Conservation (phyloP, 139 green algal species). For the Chlamydomonas sp. region DNA sequence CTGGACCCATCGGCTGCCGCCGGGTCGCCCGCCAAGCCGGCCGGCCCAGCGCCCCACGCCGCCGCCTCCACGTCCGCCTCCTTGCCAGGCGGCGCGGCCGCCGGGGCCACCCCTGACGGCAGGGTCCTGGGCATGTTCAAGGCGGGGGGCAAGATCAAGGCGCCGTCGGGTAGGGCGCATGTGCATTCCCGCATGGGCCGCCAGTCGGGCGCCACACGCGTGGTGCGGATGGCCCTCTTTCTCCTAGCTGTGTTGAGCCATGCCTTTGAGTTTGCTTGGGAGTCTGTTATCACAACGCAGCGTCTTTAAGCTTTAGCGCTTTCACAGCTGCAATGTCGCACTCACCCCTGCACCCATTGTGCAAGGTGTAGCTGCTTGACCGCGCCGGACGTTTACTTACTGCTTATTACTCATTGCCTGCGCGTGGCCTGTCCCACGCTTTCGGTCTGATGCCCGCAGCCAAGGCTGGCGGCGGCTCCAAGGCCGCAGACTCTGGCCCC, state of each 20-base stretch:
- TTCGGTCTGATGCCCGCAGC: background rate
- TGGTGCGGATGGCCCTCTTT: background rate
- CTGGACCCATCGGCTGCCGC: background rate
- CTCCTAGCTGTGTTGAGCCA: background rate
- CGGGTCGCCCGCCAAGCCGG: background rate
- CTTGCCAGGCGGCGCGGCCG: background rate
- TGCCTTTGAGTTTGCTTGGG: background rate
- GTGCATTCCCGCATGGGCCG: background rate
- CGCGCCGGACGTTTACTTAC: too few species aligned
- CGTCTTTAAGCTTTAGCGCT: background rate
- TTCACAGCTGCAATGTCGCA: background rate
- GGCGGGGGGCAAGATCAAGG: constrained; percentile 44
- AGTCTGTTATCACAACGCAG: background rate
- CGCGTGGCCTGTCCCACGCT: too few species aligned
- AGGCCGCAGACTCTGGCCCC: background rate
- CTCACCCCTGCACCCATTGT: too few species aligned
- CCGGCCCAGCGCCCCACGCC: background rate
- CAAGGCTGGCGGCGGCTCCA: background rate
- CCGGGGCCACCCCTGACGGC: background rate
- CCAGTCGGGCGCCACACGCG: background rate
- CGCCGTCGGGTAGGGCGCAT: background rate
- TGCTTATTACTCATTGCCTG: too few species aligned
- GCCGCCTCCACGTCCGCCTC: background rate
- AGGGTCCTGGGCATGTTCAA: constrained; percentile 60
- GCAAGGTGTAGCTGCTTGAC: too few species aligned